Conservation (phyloP, 148 eudicot species). For the Nyssa sinensis region DNA sequence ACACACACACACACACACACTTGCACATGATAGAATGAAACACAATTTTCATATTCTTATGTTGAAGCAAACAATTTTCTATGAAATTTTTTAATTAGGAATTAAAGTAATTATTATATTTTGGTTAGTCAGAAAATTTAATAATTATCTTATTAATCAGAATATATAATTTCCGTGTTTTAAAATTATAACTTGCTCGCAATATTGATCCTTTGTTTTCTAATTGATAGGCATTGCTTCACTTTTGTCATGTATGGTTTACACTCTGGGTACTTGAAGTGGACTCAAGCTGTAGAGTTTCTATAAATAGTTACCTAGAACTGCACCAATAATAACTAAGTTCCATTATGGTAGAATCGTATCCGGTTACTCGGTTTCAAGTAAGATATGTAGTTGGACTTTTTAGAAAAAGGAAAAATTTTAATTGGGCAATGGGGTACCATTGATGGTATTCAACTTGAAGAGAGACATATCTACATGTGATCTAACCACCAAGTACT, state of each 20-base stretch:
- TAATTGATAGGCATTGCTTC: neutral
- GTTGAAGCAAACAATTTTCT: neutral
- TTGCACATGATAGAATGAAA: too few relatives aligned
- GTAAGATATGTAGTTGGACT: conserved; percentile 2
- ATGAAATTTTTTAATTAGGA: neutral
- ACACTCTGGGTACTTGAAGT: neutral
- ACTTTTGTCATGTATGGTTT: too few relatives aligned
- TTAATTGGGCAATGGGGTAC: neutral
- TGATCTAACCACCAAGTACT: too few relatives aligned
- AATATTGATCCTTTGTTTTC: neutral
- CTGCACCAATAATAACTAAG: neutral
- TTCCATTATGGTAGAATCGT: neutral
- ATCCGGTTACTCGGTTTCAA: neutral
- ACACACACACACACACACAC: too few relatives aligned
- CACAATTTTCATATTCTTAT: neutral
- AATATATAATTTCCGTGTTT: neutral
- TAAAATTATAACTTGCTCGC: neutral
- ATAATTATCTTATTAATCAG: neutral
- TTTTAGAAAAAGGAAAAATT: too few relatives aligned
- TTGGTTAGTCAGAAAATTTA: too few relatives aligned
- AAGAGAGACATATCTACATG: neutral
- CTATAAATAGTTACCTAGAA: neutral
- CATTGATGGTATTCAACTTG: neutral
- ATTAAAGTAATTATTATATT: neutral
- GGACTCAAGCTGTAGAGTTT: neutral